phyloP scores from a whole-genome alignment of 208 protist species.

The Lotmaria passim region DNA sequence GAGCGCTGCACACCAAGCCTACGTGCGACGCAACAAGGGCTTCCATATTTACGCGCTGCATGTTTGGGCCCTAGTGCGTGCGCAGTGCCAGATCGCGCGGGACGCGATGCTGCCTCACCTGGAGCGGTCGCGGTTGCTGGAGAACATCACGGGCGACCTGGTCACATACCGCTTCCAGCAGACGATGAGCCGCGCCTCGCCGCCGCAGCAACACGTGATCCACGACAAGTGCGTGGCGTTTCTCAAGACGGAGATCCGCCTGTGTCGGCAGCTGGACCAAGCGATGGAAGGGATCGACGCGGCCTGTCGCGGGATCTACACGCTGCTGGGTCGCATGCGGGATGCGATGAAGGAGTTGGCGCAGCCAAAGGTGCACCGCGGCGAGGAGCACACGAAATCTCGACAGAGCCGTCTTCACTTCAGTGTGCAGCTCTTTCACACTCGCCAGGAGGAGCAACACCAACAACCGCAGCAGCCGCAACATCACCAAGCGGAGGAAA shows the following conservation, averaged over 20 bases:
- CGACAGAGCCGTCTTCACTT: slow-evolving; percentile 25
- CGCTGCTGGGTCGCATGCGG: slow-evolving; percentile 22
- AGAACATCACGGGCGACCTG: slow-evolving; percentile 48
- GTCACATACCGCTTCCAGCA: slow-evolving; percentile 51
- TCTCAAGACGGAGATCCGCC: slow-evolving; percentile 39
- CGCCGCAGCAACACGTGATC: slow-evolving; percentile 35
- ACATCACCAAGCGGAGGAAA: neutral
- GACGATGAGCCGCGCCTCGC: slow-evolving; percentile 32
- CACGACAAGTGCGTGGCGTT: slow-evolving; percentile 33
- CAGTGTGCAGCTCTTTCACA: slow-evolving; percentile 22
- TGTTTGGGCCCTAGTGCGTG: slow-evolving; percentile 26
- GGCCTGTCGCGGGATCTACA: slow-evolving; percentile 26
- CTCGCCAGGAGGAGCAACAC: neutral
- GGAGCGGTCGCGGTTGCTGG: slow-evolving; percentile 34
- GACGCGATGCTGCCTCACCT: slow-evolving; percentile 44
- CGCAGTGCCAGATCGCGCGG: slow-evolving; percentile 31
- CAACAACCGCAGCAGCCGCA: neutral
- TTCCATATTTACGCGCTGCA: slow-evolving; percentile 51
- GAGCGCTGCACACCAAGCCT: slow-evolving; percentile 37
- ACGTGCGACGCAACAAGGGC: slow-evolving; percentile 45
- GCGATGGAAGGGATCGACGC: slow-evolving; percentile 40
- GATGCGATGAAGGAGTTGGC: slow-evolving; percentile 32
- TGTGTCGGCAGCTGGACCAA: slow-evolving; percentile 39
- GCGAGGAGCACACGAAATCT: slow-evolving; percentile 27
- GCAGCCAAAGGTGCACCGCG: slow-evolving; percentile 26